Conservation (phyloP, 2,329 filamentous ascomycete species). For the Lachnellula cervina region DNA sequence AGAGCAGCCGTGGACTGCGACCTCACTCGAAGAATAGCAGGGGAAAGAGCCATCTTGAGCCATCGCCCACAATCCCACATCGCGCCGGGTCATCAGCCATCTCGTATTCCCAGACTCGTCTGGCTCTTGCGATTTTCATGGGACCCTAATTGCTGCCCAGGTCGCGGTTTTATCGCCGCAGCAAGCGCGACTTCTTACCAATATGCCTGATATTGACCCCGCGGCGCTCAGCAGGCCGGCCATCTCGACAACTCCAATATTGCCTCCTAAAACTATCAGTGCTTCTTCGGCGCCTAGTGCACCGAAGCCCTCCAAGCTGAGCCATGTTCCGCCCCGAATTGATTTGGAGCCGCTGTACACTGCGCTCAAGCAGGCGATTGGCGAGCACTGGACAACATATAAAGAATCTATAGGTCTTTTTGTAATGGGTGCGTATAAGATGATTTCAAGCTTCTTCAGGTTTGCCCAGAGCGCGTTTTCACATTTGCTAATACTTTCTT, state of each 20-base stretch:
- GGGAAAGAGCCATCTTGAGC: slow-evolving; percentile 12
- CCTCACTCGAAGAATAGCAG: not conserved
- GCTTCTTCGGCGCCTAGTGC: slow-evolving; percentile 43
- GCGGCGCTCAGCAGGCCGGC: slow-evolving; percentile 61
- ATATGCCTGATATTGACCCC: slow-evolving; percentile 67
- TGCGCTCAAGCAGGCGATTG: slow-evolving; percentile 56
- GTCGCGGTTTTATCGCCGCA: slow-evolving; percentile 25
- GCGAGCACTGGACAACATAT: slow-evolving; percentile 59
- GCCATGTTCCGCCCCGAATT: slow-evolving; percentile 61
- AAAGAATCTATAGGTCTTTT: slow-evolving; percentile 61
- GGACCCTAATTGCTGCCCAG: slow-evolving; percentile 18
- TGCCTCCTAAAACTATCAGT: slow-evolving; percentile 53
- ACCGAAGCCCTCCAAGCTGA: slow-evolving; percentile 48
- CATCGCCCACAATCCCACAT: slow-evolving; percentile 18
- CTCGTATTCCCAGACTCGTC: slow-evolving; percentile 20
- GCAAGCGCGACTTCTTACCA: slow-evolving; percentile 23
- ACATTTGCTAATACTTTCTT: slow-evolving; percentile 28
- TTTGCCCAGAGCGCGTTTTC: not conserved
- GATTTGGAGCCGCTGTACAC: slow-evolving; percentile 63
- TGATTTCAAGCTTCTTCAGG: not conserved
- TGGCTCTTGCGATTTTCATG: slow-evolving; percentile 25
- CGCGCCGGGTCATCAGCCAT: slow-evolving; percentile 19
- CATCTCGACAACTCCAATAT: slow-evolving; percentile 53
- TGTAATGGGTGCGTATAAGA: slow-evolving; percentile 48
- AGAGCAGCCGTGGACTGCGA: not conserved